Conservation (phyloP, 2,329 filamentous ascomycete species). For the Fusarium udum region DNA sequence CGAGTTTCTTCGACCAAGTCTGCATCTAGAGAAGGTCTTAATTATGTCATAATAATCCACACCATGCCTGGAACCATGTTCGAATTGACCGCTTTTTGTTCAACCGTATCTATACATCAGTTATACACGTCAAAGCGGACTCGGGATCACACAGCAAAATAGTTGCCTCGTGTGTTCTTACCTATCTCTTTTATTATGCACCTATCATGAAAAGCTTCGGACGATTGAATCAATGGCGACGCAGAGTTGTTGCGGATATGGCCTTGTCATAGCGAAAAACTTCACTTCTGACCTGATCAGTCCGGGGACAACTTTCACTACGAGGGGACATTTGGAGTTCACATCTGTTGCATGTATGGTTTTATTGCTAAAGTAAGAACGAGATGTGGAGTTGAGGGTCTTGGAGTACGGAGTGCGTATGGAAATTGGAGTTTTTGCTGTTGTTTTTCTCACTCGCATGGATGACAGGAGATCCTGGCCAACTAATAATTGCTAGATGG, state of each 20-base stretch:
- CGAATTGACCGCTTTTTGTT: conserved; percentile 4
- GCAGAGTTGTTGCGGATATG: neutral
- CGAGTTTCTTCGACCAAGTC: conserved; percentile 36
- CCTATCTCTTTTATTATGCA: conserved; percentile 10
- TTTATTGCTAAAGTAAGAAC: conserved; percentile 17
- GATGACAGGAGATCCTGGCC: conserved; percentile 4
- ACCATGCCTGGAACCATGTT: conserved; percentile 5
- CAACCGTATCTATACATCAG: neutral
- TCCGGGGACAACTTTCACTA: neutral
- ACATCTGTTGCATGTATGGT: conserved; percentile 3
- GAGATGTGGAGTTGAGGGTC: conserved; percentile 24
- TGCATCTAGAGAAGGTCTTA: conserved; percentile 41
- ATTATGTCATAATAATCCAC: conserved; percentile 21
- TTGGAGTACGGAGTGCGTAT: conserved; percentile 24
- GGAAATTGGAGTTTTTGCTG: conserved; percentile 27
- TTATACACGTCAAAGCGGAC: neutral
- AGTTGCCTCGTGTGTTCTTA: neutral
- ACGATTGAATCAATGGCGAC: neutral
- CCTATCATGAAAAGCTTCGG: neutral
- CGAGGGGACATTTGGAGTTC: neutral
- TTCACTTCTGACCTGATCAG: neutral
- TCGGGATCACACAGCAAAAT: neutral
- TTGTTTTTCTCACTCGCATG: conserved; percentile 2
- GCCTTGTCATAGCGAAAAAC: neutral
- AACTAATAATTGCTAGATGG: conserved; percentile 32